A percentile compares a stretch with the other conserved stretches of the same genome.
Conservation (phyloP, 208 protist genomes). For the Crithidia fasciculata region DNA sequence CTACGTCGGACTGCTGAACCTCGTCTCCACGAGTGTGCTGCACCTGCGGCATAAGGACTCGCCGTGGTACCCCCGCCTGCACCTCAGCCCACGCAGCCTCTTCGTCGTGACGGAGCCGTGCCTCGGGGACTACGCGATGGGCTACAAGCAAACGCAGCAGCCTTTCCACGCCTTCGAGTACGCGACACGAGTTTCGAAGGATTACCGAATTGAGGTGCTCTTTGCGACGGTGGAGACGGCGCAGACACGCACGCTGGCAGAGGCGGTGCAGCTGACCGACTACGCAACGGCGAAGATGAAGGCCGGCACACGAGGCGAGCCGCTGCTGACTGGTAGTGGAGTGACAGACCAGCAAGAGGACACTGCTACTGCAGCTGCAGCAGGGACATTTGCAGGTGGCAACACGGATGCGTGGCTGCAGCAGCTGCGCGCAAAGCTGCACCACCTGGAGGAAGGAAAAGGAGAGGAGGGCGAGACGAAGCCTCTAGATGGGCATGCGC, state of each 20-base stretch:
- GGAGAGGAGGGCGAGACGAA: slow-evolving; percentile 15
- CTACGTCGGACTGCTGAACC: slow-evolving; percentile 88
- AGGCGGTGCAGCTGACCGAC: slow-evolving; percentile 81
- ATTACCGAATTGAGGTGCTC: slow-evolving; percentile 91
- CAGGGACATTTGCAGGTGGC: no score
- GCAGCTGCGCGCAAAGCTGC: slow-evolving; percentile 46
- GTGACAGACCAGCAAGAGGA: no score
- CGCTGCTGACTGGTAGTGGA: background rate
- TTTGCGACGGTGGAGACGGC: slow-evolving; percentile 87
- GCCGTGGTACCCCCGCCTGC: slow-evolving; percentile 87
- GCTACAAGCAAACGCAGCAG: slow-evolving; percentile 87
- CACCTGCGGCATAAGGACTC: slow-evolving; percentile 82
- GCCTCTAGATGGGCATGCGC: slow-evolving; percentile 61
- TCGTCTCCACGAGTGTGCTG: slow-evolving; percentile 84
- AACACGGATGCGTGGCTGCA: slow-evolving; percentile 61
- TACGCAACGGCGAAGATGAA: slow-evolving; percentile 50
- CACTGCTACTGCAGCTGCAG: no score
- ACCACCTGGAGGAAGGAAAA: slow-evolving; percentile 9
- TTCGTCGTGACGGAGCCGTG: slow-evolving; percentile 85
- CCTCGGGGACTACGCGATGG: slow-evolving; percentile 84
- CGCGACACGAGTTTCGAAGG: slow-evolving; percentile 86
- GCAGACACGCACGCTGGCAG: slow-evolving; percentile 60
- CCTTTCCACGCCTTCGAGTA: slow-evolving; percentile 90
- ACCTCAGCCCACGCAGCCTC: slow-evolving; percentile 80
- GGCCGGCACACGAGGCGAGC: background rate